Evolutionary conservation across 345 rosid species (phyloP).

Genomic region (Camelina laxa): DNA sequence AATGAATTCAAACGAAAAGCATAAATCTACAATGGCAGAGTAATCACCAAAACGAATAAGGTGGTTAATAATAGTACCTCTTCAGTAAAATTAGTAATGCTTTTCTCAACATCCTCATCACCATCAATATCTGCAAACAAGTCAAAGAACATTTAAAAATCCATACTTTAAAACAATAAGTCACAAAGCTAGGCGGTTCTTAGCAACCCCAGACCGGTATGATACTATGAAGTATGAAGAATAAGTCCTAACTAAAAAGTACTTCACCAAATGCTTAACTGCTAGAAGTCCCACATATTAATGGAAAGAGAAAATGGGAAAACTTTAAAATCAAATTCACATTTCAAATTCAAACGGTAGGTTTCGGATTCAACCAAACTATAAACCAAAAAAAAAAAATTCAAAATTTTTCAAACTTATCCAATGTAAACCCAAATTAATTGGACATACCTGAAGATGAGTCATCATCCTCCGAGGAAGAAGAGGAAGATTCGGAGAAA

Average conservation of each 20-base stretch:
- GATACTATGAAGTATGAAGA: too few species aligned
- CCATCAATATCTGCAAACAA: constrained; percentile 55
- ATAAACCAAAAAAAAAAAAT: background rate
- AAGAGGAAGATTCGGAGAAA: constrained; percentile 58
- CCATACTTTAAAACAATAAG: constrained; percentile 1
- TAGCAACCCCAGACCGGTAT: constrained; percentile 6
- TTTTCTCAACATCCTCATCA: constrained; percentile 52
- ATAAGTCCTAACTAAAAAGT: background rate
- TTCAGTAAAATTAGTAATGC: constrained; percentile 43
- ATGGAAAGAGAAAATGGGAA: constrained; percentile 17
- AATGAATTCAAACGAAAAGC: background rate
- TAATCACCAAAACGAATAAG: constrained; percentile 13
- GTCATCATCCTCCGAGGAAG: constrained; percentile 57
- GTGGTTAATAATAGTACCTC: constrained; percentile 50
- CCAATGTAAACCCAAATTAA: background rate
- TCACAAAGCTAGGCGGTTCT: background rate
- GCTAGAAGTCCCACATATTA: constrained; percentile 28
- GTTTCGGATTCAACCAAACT: constrained; percentile 12
- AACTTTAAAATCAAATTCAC: constrained; percentile 23
- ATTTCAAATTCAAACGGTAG: constrained; percentile 17
- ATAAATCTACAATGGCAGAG: background rate
- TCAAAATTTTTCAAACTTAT: background rate
- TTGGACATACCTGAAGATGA: constrained; percentile 52
- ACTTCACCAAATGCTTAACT: constrained; percentile 21
- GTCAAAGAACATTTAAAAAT: background rate